Base-by-base conservation (phyloP, 139 green algal genomes). In the Chlorokybus atmophyticus region DNA sequence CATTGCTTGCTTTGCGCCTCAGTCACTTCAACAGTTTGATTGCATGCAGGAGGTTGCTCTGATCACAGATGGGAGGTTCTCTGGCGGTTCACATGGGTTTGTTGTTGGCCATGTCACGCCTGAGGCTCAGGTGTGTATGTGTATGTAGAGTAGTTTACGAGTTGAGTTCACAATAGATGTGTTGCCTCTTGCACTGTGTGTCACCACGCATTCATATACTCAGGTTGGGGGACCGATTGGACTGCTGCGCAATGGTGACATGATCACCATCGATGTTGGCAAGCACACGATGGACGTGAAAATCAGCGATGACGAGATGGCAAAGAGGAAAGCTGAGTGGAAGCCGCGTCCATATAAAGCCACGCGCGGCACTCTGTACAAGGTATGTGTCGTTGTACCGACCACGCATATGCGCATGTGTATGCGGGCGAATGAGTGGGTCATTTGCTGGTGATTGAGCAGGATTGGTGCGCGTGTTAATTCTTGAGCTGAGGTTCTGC, bases 11-110 rank as follows among this genome's bases (percentile, higher is more conserved):
- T 14, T 10, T 21, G 10, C 35, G 10, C 35, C 35, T 44, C 35
- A 14, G 10, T 44, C 10, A 21, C 35, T 14, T 44, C 35, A 44
- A 10, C 10, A 14, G 14, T 44, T 44, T 44, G 35, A 44, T 23
- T 44, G 14, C 55, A 6, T 32, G 8, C 55, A 70, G 62, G 83
- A 94, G 24, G 90, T 83, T 57, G 88, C 87, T 23, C 83, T 97
- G 52, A 87, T 97, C 71, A 97, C 89, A 2, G 90, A 98, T 68
- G 91, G 91, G 3, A 78, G 91, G 29, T 98, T 98, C 76, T 88
- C 79, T 19, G 91, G 91, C 31, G 90, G 85, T 48, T 93, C 80
- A 14, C 91, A 98, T 68, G 91, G 91, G 24, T 97, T 98, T 75
- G 85, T 94, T 2, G 93, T 98, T 48, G 91, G 90, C 4, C 91